Percentiles rank a stretch among this genome's conserved stretches.
These are phyloP conservation scores for Xerocomellus intermedius DNA, from an alignment of 768 basidiomycete species.

Conservation along the genomic window DNA sequence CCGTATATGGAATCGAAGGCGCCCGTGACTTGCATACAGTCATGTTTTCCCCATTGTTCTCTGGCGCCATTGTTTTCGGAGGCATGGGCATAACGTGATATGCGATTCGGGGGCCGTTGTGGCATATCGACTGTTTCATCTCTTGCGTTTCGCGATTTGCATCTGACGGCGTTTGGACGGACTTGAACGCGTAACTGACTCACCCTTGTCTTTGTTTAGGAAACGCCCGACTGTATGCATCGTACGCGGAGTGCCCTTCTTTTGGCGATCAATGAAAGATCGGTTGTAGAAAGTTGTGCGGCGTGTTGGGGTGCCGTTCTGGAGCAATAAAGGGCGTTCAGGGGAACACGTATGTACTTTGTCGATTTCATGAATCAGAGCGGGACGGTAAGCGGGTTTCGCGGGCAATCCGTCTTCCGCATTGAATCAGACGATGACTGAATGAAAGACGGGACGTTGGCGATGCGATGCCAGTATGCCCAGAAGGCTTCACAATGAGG, in stretches of 20 bases:
- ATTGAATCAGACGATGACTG: neutral
- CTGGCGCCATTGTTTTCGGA: conserved; percentile 15
- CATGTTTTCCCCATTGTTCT: conserved; percentile 8
- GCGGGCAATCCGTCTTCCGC: neutral
- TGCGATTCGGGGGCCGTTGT: neutral
- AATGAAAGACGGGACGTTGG: neutral
- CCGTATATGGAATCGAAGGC: conserved; percentile 13
- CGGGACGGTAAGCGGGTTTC: conserved; percentile 2
- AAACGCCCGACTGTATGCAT: conserved; percentile 33
- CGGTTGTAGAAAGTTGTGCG: conserved; percentile 53
- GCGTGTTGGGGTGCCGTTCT: conserved; percentile 40
- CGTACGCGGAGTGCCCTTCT: conserved; percentile 47
- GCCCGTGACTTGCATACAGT: conserved; percentile 2
- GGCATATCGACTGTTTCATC: conserved; percentile 2
- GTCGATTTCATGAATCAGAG: conserved; percentile 6
- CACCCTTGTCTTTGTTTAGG: conserved; percentile 28
- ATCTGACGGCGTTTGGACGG: neutral
- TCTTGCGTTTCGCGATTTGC: conserved; percentile 3
- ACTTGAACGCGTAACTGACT: conserved; percentile 10
- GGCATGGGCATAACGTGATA: conserved; percentile 9
- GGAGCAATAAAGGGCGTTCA: neutral
- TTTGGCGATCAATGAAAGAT: conserved; percentile 48
- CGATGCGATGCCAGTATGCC: neutral
- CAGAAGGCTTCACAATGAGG: neutral
- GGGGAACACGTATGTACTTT: neutral